Evolutionary conservation across 805 yeast species (phyloP), one percentile per base, ranked within the genome.

Genomic region (Hanseniaspora valbyensis): DNA sequence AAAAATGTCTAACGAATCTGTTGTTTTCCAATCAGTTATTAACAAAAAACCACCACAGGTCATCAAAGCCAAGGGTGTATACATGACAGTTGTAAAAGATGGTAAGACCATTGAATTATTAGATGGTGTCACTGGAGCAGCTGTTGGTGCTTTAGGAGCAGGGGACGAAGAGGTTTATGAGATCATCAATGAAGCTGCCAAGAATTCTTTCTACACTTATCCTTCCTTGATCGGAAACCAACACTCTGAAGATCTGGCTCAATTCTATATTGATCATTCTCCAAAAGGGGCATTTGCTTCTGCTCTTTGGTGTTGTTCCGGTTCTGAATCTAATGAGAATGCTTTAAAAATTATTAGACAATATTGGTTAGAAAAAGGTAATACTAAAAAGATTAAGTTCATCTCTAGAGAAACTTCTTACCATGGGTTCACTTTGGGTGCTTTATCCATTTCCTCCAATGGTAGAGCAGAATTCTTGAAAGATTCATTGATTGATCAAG

Each of bases 271-370:
- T 53, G 68, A 66, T 5, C 59, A 62, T 40, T 66, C 72, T 16
- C 71, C 72, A 50, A 56, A 64, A 37, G 66, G 62, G 38, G 69
- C 65, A 8, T 70, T 69, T 53, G 55, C 62, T 2, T 64, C 71
- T 24, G 74, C 71, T 13, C 53, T 69, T 42, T 69, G 81, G 64
- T 71, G 75, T 52, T 75, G 78, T 55, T 74, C 81, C 8, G 87
- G 87, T n/a, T 69, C 83, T 26, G 85, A 79, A 62, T 76, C 82
- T 30, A 79, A 77, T 59, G 85, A 80, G 60, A 80, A 78, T 39
- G 81, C 82, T 4, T 57, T 80, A 59, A 79, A 78, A 62, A 75
- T 80, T 53, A 75, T 77, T 26, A 65, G 67, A 55, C 76, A 73
- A 58, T 72, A 72, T 56, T 69, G 64, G 54, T 56, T 67, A 44